Evolutionary conservation across 106 monocot genomes (phyloP).

Genomic region (Triglochin maritima): DNA sequence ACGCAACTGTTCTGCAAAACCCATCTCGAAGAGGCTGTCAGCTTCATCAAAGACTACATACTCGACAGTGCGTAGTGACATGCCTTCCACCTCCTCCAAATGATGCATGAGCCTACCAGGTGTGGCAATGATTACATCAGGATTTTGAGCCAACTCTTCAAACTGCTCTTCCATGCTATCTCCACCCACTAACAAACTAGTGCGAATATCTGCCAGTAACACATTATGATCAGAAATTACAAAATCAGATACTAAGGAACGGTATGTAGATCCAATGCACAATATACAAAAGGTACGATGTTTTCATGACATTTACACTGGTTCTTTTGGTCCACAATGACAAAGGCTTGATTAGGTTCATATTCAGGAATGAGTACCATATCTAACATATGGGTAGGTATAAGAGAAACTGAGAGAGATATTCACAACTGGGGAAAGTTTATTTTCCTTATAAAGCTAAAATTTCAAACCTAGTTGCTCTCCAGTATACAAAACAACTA

Average conservation of each 20-base stretch:
- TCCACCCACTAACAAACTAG: constrained; percentile 85
- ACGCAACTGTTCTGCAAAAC: constrained; percentile 82
- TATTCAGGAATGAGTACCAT: too few species aligned
- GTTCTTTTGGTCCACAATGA: too few species aligned
- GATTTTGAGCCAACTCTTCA: constrained; percentile 67
- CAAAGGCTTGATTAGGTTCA: too few species aligned
- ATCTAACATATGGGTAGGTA: too few species aligned
- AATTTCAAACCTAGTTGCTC: too few species aligned
- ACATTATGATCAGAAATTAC: background rate
- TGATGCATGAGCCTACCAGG: constrained; percentile 97
- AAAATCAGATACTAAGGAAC: background rate
- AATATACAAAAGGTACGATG: too few species aligned
- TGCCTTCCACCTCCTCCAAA: constrained; percentile 70
- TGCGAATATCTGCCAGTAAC: constrained; percentile 44
- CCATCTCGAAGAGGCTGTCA: constrained; percentile 85
- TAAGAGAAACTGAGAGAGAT: too few species aligned
- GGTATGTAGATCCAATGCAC: background rate
- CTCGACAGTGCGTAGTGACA: constrained; percentile 78
- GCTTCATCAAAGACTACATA: constrained; percentile 99
- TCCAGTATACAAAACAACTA: too few species aligned
- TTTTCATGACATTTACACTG: too few species aligned
- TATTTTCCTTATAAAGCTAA: too few species aligned
- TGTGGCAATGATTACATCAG: constrained; percentile 95
- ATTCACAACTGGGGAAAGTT: too few species aligned
- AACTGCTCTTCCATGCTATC: constrained; percentile 98